Base-by-base conservation (phyloP, 2,329 filamentous ascomycete species). In the Beauveria brongniartii region DNA sequence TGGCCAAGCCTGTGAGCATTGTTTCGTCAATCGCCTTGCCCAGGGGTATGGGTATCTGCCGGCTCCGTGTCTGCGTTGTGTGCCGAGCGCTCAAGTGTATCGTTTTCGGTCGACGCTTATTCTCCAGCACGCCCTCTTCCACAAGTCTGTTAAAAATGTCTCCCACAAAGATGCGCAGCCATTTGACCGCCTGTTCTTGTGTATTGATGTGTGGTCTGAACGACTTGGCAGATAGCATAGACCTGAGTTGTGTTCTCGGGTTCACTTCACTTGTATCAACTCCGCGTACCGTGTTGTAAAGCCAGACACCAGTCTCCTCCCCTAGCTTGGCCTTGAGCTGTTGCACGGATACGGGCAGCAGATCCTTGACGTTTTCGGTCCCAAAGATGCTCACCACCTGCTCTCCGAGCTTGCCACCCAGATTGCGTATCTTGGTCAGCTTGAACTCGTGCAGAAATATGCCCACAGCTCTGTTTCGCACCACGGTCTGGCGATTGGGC, bases 201-300 rank as follows among this genome's bases (percentile, higher is more conserved):
- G 81, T 88, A 66, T 86, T 89, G 70, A 97, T 93, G 61, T 82
- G 85, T 0, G 94, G 94, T 28, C 90, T 82, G 69, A 99, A 99
- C 0, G 92, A 95, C 71, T 99, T 99, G 22, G 94, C 92, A 1
- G 92, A 97, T 16, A 97, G 80, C 92, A 99, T 97, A 18, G 90
- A 94, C 72, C 97, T 97, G 77, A 97, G 96, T 69, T 94, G 90
- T 1, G 92, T 96, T 56, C 93, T 82, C 30, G 91, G 84, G 69
- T 91, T 97, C 65, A 99, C 91, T 73, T 97, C 92, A 67, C 89
- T 94, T 55, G 80, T 78, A 72, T 99, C 94, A 63, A 92, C 85
- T 1, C 94, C 94, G 12, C 94, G 85, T 58, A 97, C 88, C 12
- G 88, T 89, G 59, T 88, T 85, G 74, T 96, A 88, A 12, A 97